Conservation (phyloP, 2,329 filamentous ascomycete genomes). For the Fusarium verticillioides region DNA sequence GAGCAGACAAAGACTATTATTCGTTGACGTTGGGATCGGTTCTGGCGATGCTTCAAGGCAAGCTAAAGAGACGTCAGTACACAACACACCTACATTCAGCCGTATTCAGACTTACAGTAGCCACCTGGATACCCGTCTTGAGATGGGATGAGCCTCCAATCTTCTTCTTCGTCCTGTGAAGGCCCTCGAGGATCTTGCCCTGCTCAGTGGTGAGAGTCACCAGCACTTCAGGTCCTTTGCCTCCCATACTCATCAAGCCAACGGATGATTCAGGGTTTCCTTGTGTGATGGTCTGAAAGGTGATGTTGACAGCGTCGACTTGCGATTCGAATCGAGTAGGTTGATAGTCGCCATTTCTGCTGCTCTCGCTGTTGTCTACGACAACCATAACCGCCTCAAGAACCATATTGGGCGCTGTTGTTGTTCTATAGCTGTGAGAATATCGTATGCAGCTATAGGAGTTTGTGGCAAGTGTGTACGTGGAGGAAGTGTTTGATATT, state of each 20-base stretch:
- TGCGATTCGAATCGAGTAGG: constrained; percentile 97
- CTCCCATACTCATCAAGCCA: constrained; percentile 98
- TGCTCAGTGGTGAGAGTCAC: constrained; percentile 96
- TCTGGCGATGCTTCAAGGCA: constrained; percentile 96
- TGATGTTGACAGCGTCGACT: constrained; percentile 91
- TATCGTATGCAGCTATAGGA: constrained; percentile 1
- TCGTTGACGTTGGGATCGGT: constrained; percentile 95
- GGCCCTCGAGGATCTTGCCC: constrained; percentile 91
- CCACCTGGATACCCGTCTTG: constrained; percentile 94
- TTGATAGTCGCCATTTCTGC: constrained; percentile 92
- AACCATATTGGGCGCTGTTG: constrained; percentile 78
- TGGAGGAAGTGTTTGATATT: constrained; percentile 13
- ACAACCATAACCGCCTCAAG: constrained; percentile 99
- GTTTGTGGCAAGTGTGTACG: constrained; percentile 3
- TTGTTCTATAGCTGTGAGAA: constrained; percentile 8
- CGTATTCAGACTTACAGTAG: constrained; percentile 73
- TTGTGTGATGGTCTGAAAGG: constrained; percentile 95
- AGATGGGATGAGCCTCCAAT: constrained; percentile 90
- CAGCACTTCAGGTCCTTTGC: constrained; percentile 95
- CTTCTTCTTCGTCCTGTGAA: constrained; percentile 90
- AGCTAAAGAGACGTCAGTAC: constrained; percentile 66
- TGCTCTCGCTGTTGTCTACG: constrained; percentile 99
- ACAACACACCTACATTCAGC: background rate
- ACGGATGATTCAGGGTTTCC: constrained; percentile 97
- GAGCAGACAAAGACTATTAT: constrained; percentile 98